phyloP scores from a whole-genome alignment of 306 rosid species.

The Cicer pinnatifidum region DNA sequence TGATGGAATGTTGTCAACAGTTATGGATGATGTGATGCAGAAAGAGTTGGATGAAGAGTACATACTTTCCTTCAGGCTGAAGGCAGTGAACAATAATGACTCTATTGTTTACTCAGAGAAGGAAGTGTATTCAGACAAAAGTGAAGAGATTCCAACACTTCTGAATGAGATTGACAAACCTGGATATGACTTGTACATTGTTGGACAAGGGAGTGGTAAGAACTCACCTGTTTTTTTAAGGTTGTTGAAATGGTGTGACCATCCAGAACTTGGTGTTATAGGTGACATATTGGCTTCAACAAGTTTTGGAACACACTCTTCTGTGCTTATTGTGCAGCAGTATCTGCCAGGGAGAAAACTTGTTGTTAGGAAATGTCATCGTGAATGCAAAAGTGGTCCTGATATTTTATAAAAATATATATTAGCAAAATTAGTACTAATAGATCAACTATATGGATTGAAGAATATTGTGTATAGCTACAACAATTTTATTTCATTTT shows the following conservation, averaged over 20 bases:
- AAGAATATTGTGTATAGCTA: neutral
- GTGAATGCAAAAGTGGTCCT: neutral
- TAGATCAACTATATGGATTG: neutral
- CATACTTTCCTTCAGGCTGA: conserved; percentile 41
- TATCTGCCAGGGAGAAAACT: conserved; percentile 23
- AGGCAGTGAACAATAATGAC: conserved; percentile 27
- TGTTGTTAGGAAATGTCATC: neutral
- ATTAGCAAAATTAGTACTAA: too few relatives aligned
- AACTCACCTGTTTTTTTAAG: neutral
- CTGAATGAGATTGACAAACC: conserved; percentile 41
- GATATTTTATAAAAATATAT: neutral
- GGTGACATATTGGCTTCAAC: conserved; percentile 43
- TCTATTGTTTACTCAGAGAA: conserved; percentile 39
- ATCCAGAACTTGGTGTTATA: conserved; percentile 53
- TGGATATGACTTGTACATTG: conserved; percentile 50
- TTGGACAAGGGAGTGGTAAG: conserved; percentile 49
- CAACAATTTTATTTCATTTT: neutral
- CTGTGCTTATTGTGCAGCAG: conserved; percentile 57
- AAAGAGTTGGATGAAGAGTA: conserved; percentile 45
- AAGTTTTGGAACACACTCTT: conserved; percentile 45
- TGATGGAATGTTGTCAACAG: neutral
- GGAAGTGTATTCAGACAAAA: conserved; percentile 30
- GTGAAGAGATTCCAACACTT: conserved; percentile 46
- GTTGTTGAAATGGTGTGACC: conserved; percentile 54
- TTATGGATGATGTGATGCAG: conserved; percentile 27